Conservation (phyloP, 2,329 filamentous ascomycete species). For the Periglandula ipomoeae region DNA sequence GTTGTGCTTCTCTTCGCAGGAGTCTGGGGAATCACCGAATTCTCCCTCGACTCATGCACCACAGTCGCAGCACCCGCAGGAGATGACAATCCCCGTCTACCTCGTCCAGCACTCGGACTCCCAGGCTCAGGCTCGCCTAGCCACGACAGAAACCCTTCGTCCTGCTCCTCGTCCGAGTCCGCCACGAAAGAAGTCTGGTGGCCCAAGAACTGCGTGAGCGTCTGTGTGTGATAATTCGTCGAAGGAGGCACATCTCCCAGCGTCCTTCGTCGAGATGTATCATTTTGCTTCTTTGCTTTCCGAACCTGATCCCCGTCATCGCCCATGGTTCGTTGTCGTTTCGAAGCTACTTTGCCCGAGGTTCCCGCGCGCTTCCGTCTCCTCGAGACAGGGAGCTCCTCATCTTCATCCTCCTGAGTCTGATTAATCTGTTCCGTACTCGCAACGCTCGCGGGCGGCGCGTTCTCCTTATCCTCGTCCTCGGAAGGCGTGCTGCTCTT, state of each 20-base stretch:
- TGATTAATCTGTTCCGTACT: constrained; percentile 1
- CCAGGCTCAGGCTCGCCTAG: constrained; percentile 15
- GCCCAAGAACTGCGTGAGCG: constrained; percentile 30
- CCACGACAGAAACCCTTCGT: constrained; percentile 26
- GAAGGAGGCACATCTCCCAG: constrained; percentile 20
- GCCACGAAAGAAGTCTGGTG: constrained; percentile 20
- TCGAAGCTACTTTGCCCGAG: not conserved
- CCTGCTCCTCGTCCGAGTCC: constrained; percentile 22
- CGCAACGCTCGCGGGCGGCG: not conserved
- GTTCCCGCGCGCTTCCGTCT: constrained; percentile 14
- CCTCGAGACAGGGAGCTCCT: constrained; percentile 15
- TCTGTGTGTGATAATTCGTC: constrained; percentile 31
- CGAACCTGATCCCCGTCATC: constrained; percentile 6
- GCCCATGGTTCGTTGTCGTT: constrained; percentile 2
- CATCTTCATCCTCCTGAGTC: constrained; percentile 8
- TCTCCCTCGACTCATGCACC: constrained; percentile 15
- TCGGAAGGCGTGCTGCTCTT: not conserved
- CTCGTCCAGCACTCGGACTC: constrained; percentile 18
- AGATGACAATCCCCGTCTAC: not conserved
- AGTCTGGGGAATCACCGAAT: constrained; percentile 33
- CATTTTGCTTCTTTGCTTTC: not conserved
- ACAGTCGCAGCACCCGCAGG: not conserved
- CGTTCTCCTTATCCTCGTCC: constrained; percentile 11
- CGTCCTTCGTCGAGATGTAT: constrained; percentile 20
- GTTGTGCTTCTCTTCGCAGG: constrained; percentile 20